phyloP scores from a whole-genome alignment of 2,329 filamentous ascomycete species.

The Alternaria metachromatica region DNA sequence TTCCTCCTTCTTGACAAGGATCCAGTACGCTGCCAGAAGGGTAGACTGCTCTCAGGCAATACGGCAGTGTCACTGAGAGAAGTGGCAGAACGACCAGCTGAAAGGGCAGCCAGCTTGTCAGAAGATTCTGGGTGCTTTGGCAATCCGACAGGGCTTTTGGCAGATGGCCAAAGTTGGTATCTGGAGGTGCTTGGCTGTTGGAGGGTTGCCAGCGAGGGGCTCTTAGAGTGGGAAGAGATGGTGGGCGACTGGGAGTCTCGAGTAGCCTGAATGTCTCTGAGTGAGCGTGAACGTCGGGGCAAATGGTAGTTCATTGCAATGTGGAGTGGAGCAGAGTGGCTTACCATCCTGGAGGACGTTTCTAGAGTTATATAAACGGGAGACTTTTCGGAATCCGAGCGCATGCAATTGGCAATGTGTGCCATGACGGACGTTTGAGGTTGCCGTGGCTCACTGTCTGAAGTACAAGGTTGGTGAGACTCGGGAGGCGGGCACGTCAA shows the following conservation, averaged over 20 bases:
- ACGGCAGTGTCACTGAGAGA: slow-evolving; percentile 51
- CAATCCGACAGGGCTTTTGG: slow-evolving; percentile 36
- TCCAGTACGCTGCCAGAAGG: slow-evolving; percentile 46
- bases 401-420: slow-evolving; percentile 54
- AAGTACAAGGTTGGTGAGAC: slow-evolving; percentile 50
- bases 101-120: slow-evolving; percentile 47
- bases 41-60: slow-evolving; percentile 34
- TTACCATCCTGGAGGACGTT: slow-evolving; percentile 45
- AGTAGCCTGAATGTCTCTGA: slow-evolving; percentile 42
- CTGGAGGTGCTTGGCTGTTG: slow-evolving; percentile 32
- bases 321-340: slow-evolving; percentile 25
- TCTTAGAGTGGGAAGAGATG: slow-evolving; percentile 27
- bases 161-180: slow-evolving; percentile 49
- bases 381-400: slow-evolving; percentile 39
- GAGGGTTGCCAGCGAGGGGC: slow-evolving; percentile 37
- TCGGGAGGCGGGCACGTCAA: slow-evolving; percentile 50
- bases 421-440: slow-evolving; percentile 49
- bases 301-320: slow-evolving; percentile 40
- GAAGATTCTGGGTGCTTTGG: slow-evolving; percentile 27
- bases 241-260: slow-evolving; percentile 28
- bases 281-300: slow-evolving; percentile 45
- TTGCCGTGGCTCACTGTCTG: slow-evolving; percentile 44
- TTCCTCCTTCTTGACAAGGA: slow-evolving; percentile 50
- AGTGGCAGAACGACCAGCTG: slow-evolving; percentile 47
- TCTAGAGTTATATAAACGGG: slow-evolving; percentile 49